Percentiles rank a stretch among this genome's conserved stretches.
Evolutionary conservation across 1,139 yeast species (phyloP).

Genomic region (Hansenula lynferdii): DNA sequence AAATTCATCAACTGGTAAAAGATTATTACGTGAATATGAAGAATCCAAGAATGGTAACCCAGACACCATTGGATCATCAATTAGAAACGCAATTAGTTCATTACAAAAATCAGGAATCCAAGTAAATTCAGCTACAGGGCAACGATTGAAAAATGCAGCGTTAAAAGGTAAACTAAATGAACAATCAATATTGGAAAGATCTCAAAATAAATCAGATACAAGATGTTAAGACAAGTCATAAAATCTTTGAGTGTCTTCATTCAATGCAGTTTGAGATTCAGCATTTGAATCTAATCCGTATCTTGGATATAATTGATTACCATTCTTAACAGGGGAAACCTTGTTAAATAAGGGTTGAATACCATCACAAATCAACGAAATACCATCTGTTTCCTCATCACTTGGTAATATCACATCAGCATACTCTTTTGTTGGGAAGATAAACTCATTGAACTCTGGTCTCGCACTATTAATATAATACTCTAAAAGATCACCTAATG

Average conservation of each 20-base stretch:
- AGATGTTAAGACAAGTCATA: constrained; percentile 37
- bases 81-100: constrained; percentile 19
- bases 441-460: constrained; percentile 70
- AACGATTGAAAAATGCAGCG: constrained; percentile 28
- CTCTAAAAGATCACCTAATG: constrained; percentile 49
- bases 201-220: constrained; percentile 31
- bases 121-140: constrained; percentile 25
- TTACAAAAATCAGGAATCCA: constrained; percentile 24
- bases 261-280: constrained; percentile 12
- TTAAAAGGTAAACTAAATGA: constrained; percentile 35
- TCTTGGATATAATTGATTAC: constrained; percentile 14
- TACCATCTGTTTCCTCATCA: constrained; percentile 53
- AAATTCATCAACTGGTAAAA: constrained; percentile 19
- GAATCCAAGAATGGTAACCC: constrained; percentile 7
- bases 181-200: constrained; percentile 34
- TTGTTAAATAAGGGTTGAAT: constrained; percentile 38
- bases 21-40: constrained; percentile 8
- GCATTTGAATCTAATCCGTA: constrained; percentile 4
- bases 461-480: constrained; percentile 63
- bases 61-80: constrained; percentile 8
- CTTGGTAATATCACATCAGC: constrained; percentile 84
- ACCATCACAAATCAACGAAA: constrained; percentile 73
- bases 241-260: constrained; percentile 42
- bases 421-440: constrained; percentile 68
- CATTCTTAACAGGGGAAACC: constrained; percentile 3